Conservation (phyloP, 805 yeast species). For the Tetrapisispora fleetii region DNA sequence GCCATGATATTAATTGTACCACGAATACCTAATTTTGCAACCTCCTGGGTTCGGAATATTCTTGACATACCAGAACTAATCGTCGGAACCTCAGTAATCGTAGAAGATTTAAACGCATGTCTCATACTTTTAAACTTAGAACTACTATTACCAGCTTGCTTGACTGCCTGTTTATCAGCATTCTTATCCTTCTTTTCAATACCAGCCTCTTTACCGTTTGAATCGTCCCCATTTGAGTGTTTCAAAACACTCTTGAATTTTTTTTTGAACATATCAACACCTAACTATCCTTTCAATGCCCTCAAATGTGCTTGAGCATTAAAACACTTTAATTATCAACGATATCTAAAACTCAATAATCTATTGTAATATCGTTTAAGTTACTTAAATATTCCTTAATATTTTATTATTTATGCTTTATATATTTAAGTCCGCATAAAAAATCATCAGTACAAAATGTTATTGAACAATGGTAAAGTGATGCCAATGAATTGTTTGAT, state of each 20-base stretch:
- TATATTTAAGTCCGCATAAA: too few species aligned
- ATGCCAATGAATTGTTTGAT: too few species aligned
- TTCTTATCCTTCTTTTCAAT: not conserved
- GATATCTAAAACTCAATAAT: too few species aligned
- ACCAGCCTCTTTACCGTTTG: not conserved
- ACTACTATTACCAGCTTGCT: not conserved
- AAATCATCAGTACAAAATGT: too few species aligned
- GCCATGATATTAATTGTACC: slow-evolving; percentile 63
- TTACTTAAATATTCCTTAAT: too few species aligned
- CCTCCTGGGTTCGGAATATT: slow-evolving; percentile 26
- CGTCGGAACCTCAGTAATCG: slow-evolving; percentile 6
- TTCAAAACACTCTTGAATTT: slow-evolving; percentile 1
- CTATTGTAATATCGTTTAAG: not conserved
- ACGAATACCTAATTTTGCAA: slow-evolving; percentile 43
- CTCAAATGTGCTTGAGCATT: too few species aligned
- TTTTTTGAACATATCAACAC: not conserved
- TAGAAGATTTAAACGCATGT: slow-evolving; percentile 2
- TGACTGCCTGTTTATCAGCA: not conserved
- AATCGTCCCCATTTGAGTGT: not conserved
- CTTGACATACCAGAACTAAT: slow-evolving; percentile 24
- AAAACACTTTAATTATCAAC: too few species aligned
- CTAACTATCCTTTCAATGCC: not conserved
- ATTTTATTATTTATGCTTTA: too few species aligned
- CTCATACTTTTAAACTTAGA: slow-evolving; percentile 2
- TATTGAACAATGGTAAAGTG: too few species aligned